phyloP scores from a whole-genome alignment of 75 land plant species.

The Pseudotsuga menziesii region DNA sequence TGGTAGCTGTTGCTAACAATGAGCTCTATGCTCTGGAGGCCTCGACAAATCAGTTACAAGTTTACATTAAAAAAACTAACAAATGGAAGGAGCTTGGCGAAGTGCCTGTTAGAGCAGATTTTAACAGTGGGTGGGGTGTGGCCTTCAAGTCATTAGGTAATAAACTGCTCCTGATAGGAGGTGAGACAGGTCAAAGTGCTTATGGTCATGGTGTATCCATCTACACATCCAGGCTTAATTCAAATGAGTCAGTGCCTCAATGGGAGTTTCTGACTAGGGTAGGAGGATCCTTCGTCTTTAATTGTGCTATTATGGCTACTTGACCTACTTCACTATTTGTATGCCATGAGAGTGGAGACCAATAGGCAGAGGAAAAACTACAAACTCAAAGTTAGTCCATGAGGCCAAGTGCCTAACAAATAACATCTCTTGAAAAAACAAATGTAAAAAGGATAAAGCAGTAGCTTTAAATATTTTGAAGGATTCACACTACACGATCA shows the following conservation, averaged over 20 bases:
- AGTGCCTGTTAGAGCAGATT: constrained; percentile 40
- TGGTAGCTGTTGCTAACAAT: constrained; percentile 40
- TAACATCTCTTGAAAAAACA: background rate
- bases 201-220: constrained; percentile 13
- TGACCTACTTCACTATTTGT: background rate
- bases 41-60: constrained; percentile 26
- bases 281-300: constrained; percentile 9
- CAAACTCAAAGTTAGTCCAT: background rate
- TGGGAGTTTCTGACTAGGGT: constrained; percentile 25
- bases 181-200: constrained; percentile 2
- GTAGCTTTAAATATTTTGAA: background rate
- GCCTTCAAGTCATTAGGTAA: constrained; percentile 45
- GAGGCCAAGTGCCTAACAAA: constrained; percentile 8
- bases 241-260: constrained; percentile 5
- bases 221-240: constrained; percentile 19
- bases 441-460: constrained; percentile 8
- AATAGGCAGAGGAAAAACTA: constrained; percentile 4
- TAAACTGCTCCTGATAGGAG: constrained; percentile 45
- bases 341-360: constrained; percentile 1
- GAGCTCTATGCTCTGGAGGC: constrained; percentile 39
- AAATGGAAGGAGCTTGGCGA: constrained; percentile 34
- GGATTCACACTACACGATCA: constrained; percentile 2
- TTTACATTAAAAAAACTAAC: constrained; percentile 24
- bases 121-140: constrained; percentile 47
- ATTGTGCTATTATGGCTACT: constrained; percentile 11